Percentiles rank a stretch among this genome's conserved stretches.
Conservation (phyloP, 345 rosid genomes). For the Linum lewisii region DNA sequence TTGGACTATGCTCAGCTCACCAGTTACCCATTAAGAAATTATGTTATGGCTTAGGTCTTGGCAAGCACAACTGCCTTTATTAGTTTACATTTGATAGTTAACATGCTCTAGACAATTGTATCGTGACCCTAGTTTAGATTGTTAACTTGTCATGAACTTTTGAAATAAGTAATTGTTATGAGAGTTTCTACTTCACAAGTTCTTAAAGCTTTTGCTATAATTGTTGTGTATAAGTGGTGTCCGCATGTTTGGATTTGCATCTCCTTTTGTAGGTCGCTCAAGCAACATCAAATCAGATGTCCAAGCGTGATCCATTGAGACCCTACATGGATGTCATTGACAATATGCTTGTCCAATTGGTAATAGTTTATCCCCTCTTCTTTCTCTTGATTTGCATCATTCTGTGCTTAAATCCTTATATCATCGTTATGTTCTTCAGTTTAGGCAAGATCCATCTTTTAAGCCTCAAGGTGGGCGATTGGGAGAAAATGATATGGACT, state of each 20-base stretch:
- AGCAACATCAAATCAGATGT: constrained; percentile 98
- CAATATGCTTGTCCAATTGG: constrained; percentile 79
- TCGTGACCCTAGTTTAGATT: background rate
- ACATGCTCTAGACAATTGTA: background rate
- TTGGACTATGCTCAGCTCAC: background rate
- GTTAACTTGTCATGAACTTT: background rate
- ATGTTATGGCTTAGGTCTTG: background rate
- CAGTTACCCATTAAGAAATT: background rate
- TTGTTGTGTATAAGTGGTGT: background rate
- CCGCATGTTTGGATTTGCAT: background rate
- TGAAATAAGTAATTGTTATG: background rate
- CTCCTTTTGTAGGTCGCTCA: constrained; percentile 79
- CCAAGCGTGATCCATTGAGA: constrained; percentile 96
- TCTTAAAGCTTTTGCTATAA: background rate
- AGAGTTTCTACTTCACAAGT: background rate
- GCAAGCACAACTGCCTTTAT: too few relatives aligned
- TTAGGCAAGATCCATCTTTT: constrained; percentile 84
- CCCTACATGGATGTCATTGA: constrained; percentile 96
- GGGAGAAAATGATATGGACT: constrained; percentile 99
- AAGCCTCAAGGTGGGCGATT: constrained; percentile 96
- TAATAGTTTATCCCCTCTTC: constrained; percentile 20
- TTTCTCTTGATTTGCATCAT: background rate
- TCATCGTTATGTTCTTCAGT: constrained; percentile 36
- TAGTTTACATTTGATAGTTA: too few relatives aligned
- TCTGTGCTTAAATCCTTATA: constrained; percentile 10